phyloP scores from a whole-genome alignment of 495 filamentous ascomycete genomes.

The Neurospora terricola region DNA sequence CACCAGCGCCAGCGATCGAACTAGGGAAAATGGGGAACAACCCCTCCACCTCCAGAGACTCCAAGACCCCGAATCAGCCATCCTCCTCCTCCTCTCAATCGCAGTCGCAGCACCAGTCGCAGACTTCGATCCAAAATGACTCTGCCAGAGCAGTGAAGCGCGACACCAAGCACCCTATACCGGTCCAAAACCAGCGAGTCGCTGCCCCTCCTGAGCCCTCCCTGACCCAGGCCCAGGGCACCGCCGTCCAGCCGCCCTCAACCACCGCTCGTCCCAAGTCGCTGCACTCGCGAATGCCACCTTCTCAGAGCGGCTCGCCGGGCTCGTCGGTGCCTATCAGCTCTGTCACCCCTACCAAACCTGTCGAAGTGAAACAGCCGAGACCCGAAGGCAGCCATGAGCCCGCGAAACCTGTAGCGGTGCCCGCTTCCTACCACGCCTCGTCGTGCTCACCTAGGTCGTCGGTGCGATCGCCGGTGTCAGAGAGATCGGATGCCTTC shows the following conservation, averaged over 20 bases:
- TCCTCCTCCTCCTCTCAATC: slow-evolving; percentile 11
- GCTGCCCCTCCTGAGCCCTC: slow-evolving; percentile 45
- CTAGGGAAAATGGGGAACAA: slow-evolving; percentile 27
- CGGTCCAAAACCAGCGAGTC: slow-evolving; percentile 28
- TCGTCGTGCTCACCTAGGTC: slow-evolving; percentile 11
- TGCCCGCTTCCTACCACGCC: slow-evolving; percentile 32
- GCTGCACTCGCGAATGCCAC: slow-evolving; percentile 23
- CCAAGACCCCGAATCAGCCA: slow-evolving; percentile 9
- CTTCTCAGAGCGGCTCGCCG: slow-evolving; percentile 31
- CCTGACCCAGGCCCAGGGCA: slow-evolving; percentile 43
- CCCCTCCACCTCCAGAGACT: slow-evolving; percentile 21
- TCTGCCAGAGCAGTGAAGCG: slow-evolving; percentile 19
- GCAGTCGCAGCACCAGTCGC: slow-evolving; percentile 10
- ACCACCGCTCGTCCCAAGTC: slow-evolving; percentile 31
- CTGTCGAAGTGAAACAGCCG: slow-evolving; percentile 22
- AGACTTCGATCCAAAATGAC: slow-evolving; percentile 13
- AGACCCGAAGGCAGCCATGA: slow-evolving; percentile 11
- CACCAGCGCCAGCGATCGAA: not conserved
- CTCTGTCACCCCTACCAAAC: slow-evolving; percentile 24
- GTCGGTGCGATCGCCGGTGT: slow-evolving; percentile 21
- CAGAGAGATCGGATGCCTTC: slow-evolving; percentile 27
- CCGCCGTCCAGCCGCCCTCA: slow-evolving; percentile 24
- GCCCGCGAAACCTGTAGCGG: slow-evolving; percentile 40
- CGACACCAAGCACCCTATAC: slow-evolving; percentile 20
- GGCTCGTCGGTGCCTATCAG: slow-evolving; percentile 19